Conservation (phyloP, 1,139 yeast species). For the Geotrichum australiense region DNA sequence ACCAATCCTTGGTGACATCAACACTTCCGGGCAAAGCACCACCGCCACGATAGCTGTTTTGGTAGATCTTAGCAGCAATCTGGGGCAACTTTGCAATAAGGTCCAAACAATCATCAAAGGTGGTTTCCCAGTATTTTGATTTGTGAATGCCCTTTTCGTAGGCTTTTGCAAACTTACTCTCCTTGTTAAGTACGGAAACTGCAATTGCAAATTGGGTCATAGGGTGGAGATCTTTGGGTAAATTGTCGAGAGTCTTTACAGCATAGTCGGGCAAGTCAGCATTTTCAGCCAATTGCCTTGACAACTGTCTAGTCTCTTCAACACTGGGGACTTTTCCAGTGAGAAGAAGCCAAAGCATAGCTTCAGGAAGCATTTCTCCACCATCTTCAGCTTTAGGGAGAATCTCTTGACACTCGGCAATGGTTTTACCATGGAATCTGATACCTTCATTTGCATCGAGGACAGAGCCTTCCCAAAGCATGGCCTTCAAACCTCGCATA, state of each 20-base stretch:
- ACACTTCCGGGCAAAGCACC: slow-evolving; percentile 56
- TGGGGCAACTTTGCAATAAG: slow-evolving; percentile 87
- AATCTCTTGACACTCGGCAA: slow-evolving; percentile 43
- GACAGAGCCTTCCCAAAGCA: slow-evolving; percentile 50
- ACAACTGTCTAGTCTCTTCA: slow-evolving; percentile 66
- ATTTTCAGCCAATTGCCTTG: slow-evolving; percentile 80
- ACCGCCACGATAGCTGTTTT: slow-evolving; percentile 83
- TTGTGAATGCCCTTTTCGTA: slow-evolving; percentile 85
- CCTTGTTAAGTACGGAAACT: slow-evolving; percentile 83
- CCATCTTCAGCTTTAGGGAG: slow-evolving; percentile 49
- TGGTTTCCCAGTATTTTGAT: slow-evolving; percentile 85
- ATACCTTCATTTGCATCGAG: slow-evolving; percentile 50
- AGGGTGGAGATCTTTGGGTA: slow-evolving; percentile 88
- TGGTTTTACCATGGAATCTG: slow-evolving; percentile 48
- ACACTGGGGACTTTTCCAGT: slow-evolving; percentile 84
- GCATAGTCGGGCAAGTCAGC: slow-evolving; percentile 79
- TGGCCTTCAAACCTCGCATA: slow-evolving; percentile 47
- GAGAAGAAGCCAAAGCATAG: slow-evolving; percentile 84
- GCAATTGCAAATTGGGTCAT: slow-evolving; percentile 97
- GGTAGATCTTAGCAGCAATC: slow-evolving; percentile 90
- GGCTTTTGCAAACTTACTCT: slow-evolving; percentile 84
- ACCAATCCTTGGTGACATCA: slow-evolving; percentile 76
- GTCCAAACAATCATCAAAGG: slow-evolving; percentile 83
- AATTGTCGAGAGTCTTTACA: slow-evolving; percentile 69
- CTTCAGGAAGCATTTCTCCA: slow-evolving; percentile 60